These are phyloP conservation scores for Globisporangium cederbergense DNA, from an alignment of 352 stramenopile species.

Conservation along the genomic window DNA sequence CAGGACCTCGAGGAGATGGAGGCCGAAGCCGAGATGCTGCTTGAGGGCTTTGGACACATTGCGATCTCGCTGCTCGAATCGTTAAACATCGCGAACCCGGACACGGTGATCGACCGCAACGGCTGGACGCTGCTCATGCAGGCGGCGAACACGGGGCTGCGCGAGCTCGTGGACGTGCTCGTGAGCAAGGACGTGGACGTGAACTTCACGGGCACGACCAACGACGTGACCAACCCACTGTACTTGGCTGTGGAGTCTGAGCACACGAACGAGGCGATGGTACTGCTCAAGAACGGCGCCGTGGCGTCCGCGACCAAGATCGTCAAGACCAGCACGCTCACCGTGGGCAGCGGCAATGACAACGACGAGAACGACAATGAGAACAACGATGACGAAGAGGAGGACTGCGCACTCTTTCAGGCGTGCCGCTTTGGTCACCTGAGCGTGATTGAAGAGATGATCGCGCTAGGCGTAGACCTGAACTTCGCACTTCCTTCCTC, in stretches of 20 bases:
- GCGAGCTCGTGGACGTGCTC: slow-evolving; percentile 51
- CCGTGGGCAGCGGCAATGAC: slow-evolving; percentile 22
- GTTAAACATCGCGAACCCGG: slow-evolving; percentile 31
- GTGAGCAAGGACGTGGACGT: slow-evolving; percentile 51
- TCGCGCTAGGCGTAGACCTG: slow-evolving; percentile 60
- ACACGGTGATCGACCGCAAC: slow-evolving; percentile 62
- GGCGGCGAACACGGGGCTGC: slow-evolving; percentile 69
- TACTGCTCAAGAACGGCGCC: slow-evolving; percentile 68
- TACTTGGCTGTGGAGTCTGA: slow-evolving; percentile 76
- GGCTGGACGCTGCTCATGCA: slow-evolving; percentile 88
- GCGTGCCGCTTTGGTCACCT: slow-evolving; percentile 69
- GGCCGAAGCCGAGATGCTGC: slow-evolving; percentile 57
- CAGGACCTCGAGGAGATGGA: slow-evolving; percentile 76
- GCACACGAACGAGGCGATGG: slow-evolving; percentile 64
- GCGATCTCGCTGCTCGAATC: slow-evolving; percentile 45
- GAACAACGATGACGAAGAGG: slow-evolving; percentile 35
- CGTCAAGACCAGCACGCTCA: slow-evolving; percentile 40
- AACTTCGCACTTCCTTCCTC: slow-evolving; percentile 63
- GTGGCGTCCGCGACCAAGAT: slow-evolving; percentile 63
- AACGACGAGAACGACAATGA: slow-evolving; percentile 21
- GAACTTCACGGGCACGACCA: slow-evolving; percentile 46
- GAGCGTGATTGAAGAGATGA: slow-evolving; percentile 72
- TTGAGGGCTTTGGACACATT: slow-evolving; percentile 62
- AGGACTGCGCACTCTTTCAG: slow-evolving; percentile 77
- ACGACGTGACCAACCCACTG: slow-evolving; percentile 53